A percentile compares a stretch with the other conserved stretches of the same genome.
Evolutionary conservation across 2,329 filamentous ascomycete species (phyloP).

Genomic region (Calonectria pseudoturangicola): DNA sequence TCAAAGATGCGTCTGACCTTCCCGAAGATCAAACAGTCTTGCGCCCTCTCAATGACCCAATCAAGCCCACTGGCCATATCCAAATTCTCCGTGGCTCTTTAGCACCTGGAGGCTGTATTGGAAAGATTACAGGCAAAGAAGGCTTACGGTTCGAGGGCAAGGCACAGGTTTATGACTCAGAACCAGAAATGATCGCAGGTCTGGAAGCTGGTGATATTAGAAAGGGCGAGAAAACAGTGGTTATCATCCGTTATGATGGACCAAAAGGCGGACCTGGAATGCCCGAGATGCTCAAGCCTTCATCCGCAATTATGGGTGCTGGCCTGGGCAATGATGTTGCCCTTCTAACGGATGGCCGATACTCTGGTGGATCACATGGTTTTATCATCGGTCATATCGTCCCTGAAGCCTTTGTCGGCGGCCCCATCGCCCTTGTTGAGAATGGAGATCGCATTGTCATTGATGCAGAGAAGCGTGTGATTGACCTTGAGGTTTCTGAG

Average conservation of each 20-base stretch:
- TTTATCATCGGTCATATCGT: neutral
- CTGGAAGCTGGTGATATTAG: neutral
- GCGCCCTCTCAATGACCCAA: neutral
- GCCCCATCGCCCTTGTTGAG: neutral
- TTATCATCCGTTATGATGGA: neutral
- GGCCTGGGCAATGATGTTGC: neutral
- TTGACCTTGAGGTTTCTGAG: neutral
- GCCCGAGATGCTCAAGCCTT: neutral
- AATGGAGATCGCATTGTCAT: constrained; percentile 1
- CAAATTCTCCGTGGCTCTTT: neutral
- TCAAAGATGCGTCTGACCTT: neutral
- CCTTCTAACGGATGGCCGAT: neutral
- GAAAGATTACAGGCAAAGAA: neutral
- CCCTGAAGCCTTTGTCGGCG: neutral
- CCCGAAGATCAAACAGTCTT: neutral
- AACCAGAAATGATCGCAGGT: neutral
- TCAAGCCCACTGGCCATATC: neutral
- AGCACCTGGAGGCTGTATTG: neutral
- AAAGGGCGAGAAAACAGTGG: neutral
- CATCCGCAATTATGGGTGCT: neutral
- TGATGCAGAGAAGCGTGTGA: neutral
- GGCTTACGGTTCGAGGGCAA: neutral
- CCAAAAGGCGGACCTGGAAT: neutral
- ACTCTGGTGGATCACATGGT: neutral
- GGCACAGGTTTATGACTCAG: neutral